A percentile compares a stretch with the other conserved stretches of the same genome.
These are phyloP conservation scores for Zasmidium angulare DNA, from an alignment of 2,329 filamentous ascomycete species.

Conservation along the genomic window DNA sequence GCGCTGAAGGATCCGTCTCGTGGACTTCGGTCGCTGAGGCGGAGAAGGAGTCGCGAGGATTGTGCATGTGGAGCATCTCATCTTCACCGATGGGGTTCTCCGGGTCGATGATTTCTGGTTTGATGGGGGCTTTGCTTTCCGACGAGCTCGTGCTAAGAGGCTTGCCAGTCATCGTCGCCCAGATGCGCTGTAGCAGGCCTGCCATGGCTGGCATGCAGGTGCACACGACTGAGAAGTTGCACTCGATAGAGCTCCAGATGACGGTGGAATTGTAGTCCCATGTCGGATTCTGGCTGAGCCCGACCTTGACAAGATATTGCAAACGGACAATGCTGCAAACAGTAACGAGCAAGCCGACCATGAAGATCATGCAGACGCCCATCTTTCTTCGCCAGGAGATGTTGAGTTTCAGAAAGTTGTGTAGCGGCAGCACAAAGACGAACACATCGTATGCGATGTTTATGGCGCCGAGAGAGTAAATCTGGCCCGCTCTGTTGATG, in stretches of 20 bases:
- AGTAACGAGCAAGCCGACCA: conserved; percentile 20
- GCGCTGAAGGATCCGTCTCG: conserved; percentile 13
- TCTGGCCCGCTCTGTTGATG: conserved; percentile 14
- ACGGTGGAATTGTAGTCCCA: conserved; percentile 21
- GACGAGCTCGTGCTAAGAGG: conserved; percentile 11
- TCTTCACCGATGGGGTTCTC: conserved; percentile 17
- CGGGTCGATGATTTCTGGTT: conserved; percentile 18
- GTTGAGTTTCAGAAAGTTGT: conserved; percentile 24
- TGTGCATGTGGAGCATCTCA: conserved; percentile 19
- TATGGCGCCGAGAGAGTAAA: conserved; percentile 20
- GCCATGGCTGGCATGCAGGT: conserved; percentile 24
- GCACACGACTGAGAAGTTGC: conserved; percentile 19
- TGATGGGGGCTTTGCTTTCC: conserved; percentile 17
- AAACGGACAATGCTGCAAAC: conserved; percentile 21
- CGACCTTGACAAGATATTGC: conserved; percentile 23
- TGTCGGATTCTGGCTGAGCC: conserved; percentile 15
- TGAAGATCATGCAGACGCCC: conserved; percentile 20
- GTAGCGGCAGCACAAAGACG: conserved; percentile 21
- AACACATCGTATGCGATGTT: conserved; percentile 25
- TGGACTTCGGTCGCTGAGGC: conserved; percentile 6
- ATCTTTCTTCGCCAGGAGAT: conserved; percentile 22
- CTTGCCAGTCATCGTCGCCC: conserved; percentile 17
- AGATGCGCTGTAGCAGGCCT: conserved; percentile 19
- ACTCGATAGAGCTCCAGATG: conserved; percentile 19
- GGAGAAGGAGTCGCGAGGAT: conserved; percentile 6